Evolutionary conservation across 192 early-diverging fungal species (phyloP), one percentile per base, ranked within the genome.

Genomic region (Umbelopsis vinacea): DNA sequence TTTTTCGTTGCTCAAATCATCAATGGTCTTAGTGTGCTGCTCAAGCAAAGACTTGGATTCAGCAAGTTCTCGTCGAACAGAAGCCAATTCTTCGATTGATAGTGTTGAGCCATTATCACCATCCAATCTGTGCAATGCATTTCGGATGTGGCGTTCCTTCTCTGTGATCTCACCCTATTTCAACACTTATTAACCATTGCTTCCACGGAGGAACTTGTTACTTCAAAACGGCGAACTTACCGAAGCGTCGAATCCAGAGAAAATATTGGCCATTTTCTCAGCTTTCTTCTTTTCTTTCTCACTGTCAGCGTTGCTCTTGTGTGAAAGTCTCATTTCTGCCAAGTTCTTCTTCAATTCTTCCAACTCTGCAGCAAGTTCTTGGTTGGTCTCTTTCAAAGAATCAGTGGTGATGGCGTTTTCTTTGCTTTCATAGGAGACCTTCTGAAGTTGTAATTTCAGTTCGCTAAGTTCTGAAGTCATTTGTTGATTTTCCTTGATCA

Each of bases 401-500:
- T 99, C 97, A 8, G 97, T 83, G n/a, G 87, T 93, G 68, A 99
- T 95, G 66, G 87, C 79, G 23, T 86, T 88, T 76, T 99, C 98
- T 81, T 95, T 94, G 81, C 90, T 88, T 35, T 93, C 94, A 79
- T 95, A 97, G 10, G 86, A 86, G 10, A 93, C 83, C 79, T 97
- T 97, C 71, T 97, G 94, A 10, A 98, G 76, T 79, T 95, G 89
- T 26, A 97, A 78, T 68, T 90, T 90, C 48, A 97, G 79, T 43
- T 96, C 91, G 46, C 82, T 89, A n/a, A 94, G 69, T 67, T 93
- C 88, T 7, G 83, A 74, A 35, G 79, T 84, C 78, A 95, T 80
- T 29, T 84, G 69, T 75, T 94, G 93, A 78, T 95, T 95, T 73
- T 91, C 89, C 60, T 86, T 77, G 12, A 83, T 81, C 33, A 82